A percentile compares a stretch with the other conserved stretches of the same genome.
These are phyloP conservation scores for Gossypium mustelinum DNA, from an alignment of 345 rosid species.

Conservation along the genomic window DNA sequence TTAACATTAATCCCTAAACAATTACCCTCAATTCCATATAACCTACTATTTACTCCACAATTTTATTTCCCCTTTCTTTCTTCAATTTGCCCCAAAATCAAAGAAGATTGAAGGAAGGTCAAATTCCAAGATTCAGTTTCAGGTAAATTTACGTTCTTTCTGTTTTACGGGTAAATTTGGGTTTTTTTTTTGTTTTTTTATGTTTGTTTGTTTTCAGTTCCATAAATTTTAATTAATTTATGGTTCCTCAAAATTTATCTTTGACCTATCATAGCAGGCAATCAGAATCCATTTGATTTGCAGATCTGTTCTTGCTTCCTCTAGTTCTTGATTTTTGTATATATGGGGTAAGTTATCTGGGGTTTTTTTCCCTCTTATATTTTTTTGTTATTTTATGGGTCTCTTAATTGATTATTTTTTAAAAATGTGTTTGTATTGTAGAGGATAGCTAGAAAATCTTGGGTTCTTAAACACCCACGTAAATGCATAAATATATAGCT, in stretches of 20 bases:
- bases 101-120: too few relatives aligned
- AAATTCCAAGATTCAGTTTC: too few relatives aligned
- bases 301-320: constrained; percentile 4
- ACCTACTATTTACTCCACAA: too few relatives aligned
- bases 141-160: not conserved
- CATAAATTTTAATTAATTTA: not conserved
- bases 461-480: too few relatives aligned
- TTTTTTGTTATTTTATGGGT: not conserved
- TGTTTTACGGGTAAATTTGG: constrained; percentile 1
- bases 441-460: too few relatives aligned
- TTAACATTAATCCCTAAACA: too few relatives aligned
- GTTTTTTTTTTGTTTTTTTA: not conserved
- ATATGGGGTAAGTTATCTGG: constrained; percentile 11
- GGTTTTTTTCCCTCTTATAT: not conserved
- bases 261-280: constrained; percentile 5
- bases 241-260: not conserved
- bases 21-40: too few relatives aligned
- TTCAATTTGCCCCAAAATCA: too few relatives aligned
- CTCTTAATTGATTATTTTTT: too few relatives aligned
- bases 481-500: too few relatives aligned
- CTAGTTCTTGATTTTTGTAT: not conserved
- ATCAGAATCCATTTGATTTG: not conserved
- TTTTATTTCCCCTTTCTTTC: too few relatives aligned
- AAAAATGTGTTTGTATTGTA: not conserved
- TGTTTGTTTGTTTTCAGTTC: not conserved